Conservation (phyloP, 1,284 basidiomycete genomes). For the Ustilago crameri region DNA sequence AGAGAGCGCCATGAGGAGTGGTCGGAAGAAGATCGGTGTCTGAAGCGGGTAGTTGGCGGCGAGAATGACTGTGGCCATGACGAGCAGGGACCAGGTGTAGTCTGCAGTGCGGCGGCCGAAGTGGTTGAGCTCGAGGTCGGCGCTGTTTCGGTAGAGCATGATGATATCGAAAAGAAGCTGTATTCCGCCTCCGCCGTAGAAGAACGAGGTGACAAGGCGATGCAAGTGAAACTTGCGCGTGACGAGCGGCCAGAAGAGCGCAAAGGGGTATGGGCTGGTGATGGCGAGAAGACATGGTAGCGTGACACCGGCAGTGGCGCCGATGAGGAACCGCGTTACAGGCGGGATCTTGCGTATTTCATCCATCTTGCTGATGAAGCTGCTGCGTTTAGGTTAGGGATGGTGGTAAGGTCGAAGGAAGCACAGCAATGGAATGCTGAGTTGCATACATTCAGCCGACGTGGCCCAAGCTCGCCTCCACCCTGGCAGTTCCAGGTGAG, state of each 20-base stretch:
- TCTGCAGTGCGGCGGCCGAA: constrained; percentile 57
- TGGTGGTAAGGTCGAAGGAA: background rate
- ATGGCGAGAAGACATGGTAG: constrained; percentile 75
- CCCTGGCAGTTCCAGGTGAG: background rate
- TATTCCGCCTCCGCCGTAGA: constrained; percentile 73
- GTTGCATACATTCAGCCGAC: constrained; percentile 6
- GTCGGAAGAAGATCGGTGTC: constrained; percentile 74
- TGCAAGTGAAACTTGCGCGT: constrained; percentile 74
- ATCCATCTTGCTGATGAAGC: constrained; percentile 30
- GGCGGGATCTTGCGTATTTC: constrained; percentile 78
- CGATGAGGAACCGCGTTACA: constrained; percentile 80
- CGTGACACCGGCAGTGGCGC: constrained; percentile 75
- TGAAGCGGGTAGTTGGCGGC: constrained; percentile 76
- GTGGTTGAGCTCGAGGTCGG: constrained; percentile 54
- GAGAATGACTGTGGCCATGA: constrained; percentile 54
- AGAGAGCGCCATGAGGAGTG: constrained; percentile 76
- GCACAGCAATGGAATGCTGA: background rate
- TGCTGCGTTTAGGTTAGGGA: constrained; percentile 3
- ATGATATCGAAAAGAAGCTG: constrained; percentile 61
- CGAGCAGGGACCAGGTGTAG: constrained; percentile 57
- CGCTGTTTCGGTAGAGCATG: constrained; percentile 54
- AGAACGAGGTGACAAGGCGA: constrained; percentile 81
- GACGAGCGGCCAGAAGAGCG: constrained; percentile 74
- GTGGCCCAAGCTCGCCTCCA: constrained; percentile 40
- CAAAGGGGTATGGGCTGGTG: constrained; percentile 73